Conservation (phyloP, 2,329 filamentous ascomycete genomes). For the Chaetomium sp. region DNA sequence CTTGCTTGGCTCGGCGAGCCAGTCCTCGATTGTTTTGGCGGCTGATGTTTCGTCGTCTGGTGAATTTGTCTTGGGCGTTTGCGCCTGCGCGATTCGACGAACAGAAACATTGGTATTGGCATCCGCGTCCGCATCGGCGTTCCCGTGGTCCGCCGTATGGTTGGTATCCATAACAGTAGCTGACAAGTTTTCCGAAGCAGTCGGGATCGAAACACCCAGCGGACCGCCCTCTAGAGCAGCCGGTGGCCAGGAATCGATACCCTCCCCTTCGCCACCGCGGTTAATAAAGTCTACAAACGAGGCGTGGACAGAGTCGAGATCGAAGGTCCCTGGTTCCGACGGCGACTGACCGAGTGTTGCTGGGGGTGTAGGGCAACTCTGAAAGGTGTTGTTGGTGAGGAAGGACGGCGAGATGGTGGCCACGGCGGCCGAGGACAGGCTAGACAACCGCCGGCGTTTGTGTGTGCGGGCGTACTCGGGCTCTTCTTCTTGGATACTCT, state of each 20-base stretch:
- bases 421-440: conserved; percentile 10
- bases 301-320: conserved; percentile 17
- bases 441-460: conserved; percentile 19
- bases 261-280: conserved; percentile 6
- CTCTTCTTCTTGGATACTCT: conserved; percentile 3
- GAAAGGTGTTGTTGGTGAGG: conserved; percentile 4
- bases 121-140: too few relatives aligned
- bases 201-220: too few relatives aligned
- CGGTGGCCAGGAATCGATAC: not conserved
- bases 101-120: too few relatives aligned
- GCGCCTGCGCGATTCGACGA: too few relatives aligned
- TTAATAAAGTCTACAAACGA: conserved; percentile 17
- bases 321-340: conserved; percentile 7
- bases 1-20: conserved; percentile 22
- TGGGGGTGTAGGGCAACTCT: conserved; percentile 5
- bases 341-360: not conserved
- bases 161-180: too few relatives aligned
- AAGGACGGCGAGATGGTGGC: conserved; percentile 7
- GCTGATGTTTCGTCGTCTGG: conserved; percentile 11
- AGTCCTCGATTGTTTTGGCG: conserved; percentile 23
- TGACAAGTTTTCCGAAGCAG: too few relatives aligned
- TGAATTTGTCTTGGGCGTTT: too few relatives aligned
- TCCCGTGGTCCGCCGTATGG: too few relatives aligned
- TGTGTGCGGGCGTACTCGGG: not conserved
- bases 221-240: not conserved